These are phyloP conservation scores for Lachnellula willkommii DNA, from an alignment of 2,329 filamentous ascomycete species.

Conservation along the genomic window DNA sequence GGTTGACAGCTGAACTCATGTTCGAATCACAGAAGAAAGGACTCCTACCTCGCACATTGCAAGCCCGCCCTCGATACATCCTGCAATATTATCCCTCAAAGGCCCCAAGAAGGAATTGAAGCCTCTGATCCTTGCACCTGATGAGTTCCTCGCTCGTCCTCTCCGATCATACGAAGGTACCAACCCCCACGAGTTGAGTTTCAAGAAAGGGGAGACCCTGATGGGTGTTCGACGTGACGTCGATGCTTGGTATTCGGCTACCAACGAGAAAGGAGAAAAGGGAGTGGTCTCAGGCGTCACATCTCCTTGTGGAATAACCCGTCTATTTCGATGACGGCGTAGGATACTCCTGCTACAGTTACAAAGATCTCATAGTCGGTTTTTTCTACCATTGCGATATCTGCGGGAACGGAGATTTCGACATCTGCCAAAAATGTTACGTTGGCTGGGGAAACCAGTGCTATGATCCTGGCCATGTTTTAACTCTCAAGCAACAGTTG, in stretches of 20 bases:
- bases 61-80: background rate
- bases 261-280: background rate
- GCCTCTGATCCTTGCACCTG: background rate
- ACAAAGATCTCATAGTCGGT: background rate
- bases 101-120: background rate
- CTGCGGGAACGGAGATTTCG: background rate
- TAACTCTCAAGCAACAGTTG: background rate
- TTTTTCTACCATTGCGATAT: background rate
- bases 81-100: background rate
- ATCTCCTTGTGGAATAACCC: background rate
- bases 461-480: background rate
- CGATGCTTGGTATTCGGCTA: background rate
- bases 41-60: background rate
- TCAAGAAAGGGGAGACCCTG: background rate
- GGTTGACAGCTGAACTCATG: background rate
- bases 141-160: background rate
- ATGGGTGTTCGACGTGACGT: background rate
- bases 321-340: background rate
- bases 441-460: background rate
- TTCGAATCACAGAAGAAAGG: background rate
- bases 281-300: background rate
- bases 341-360: background rate
- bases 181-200: background rate
- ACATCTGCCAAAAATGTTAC: background rate
- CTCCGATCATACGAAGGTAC: background rate